Percentiles rank a stretch among this genome's conserved stretches.
Conservation (phyloP, 2,329 filamentous ascomycete species). For the Domatiomyces globalis region DNA sequence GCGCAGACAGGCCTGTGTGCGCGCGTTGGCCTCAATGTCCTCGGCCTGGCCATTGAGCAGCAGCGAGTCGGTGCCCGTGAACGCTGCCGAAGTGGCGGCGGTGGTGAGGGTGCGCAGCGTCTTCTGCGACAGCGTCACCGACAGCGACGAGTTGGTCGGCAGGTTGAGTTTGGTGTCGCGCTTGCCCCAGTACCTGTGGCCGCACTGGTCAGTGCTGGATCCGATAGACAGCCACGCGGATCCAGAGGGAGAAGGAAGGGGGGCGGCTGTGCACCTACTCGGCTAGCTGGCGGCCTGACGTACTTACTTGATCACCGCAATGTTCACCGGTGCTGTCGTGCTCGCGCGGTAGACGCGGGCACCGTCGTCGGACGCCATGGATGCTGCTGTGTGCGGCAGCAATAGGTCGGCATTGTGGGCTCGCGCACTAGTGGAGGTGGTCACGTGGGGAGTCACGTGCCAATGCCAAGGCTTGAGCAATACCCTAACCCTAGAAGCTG, state of each 20-base stretch:
- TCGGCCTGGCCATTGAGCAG: constrained; percentile 71
- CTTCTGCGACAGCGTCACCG: constrained; percentile 84
- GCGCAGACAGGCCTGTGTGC: constrained; percentile 88
- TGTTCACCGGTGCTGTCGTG: constrained; percentile 58
- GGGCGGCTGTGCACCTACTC: constrained; percentile 1
- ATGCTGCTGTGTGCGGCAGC: neutral
- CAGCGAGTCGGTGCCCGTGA: constrained; percentile 51
- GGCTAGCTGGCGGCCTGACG: constrained; percentile 8
- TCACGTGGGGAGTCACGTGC: too few species aligned
- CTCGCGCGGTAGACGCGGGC: constrained; percentile 64
- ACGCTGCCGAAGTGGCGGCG: constrained; percentile 69
- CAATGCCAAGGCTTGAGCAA: too few species aligned
- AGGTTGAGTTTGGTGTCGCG: constrained; percentile 87
- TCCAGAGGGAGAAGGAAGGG: neutral
- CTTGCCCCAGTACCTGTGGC: constrained; percentile 82
- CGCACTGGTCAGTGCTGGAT: constrained; percentile 1
- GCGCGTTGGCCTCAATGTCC: constrained; percentile 64
- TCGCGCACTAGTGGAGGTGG: too few species aligned
- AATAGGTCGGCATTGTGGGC: too few species aligned
- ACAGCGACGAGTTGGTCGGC: constrained; percentile 94
- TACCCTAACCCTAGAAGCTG: too few species aligned
- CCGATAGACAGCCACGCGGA: too few species aligned
- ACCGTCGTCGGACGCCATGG: neutral
- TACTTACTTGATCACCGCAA: constrained; percentile 21
- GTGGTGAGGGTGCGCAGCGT: constrained; percentile 94